Conservation (phyloP, 805 yeast species). For the Scheffersomyces coipomensis region DNA sequence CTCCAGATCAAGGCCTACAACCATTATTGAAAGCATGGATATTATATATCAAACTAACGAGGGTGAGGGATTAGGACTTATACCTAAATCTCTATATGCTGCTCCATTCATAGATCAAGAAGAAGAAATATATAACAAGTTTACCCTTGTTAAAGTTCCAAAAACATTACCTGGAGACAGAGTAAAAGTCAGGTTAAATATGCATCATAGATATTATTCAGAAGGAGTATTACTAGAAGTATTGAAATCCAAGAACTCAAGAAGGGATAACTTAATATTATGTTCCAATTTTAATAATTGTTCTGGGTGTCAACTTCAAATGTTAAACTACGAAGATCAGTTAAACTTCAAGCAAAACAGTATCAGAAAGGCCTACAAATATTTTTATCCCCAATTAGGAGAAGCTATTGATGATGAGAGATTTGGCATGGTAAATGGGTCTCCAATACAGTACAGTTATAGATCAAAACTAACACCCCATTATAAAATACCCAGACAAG, state of each 20-base stretch:
- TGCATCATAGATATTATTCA: constrained; percentile 28
- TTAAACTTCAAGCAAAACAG: constrained; percentile 26
- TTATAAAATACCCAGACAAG: constrained; percentile 14
- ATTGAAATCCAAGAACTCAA: constrained; percentile 6
- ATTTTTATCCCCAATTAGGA: constrained; percentile 27
- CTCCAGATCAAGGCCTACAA: constrained; percentile 17
- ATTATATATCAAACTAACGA: constrained; percentile 27
- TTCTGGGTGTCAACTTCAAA: constrained; percentile 44
- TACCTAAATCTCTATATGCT: constrained; percentile 20
- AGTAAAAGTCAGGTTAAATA: constrained; percentile 23
- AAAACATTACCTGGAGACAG: constrained; percentile 39
- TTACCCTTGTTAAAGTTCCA: constrained; percentile 31
- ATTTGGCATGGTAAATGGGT: constrained; percentile 27
- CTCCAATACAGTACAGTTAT: constrained; percentile 38
- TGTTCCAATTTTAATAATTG: constrained; percentile 38
- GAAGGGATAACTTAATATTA: constrained; percentile 25
- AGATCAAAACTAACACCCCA: constrained; percentile 45
- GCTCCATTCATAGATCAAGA: constrained; percentile 9
- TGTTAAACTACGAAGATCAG: constrained; percentile 39
- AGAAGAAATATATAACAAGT: constrained; percentile 13
- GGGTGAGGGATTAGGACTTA: constrained; percentile 37
- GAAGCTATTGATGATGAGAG: constrained; percentile 3
- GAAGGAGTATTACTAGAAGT: constrained; percentile 27
- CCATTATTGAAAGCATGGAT: constrained; percentile 12
- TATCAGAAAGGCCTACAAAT: constrained; percentile 32